Base-by-base conservation (phyloP, 2,329 filamentous ascomycete genomes). In the Cadophora sp. region DNA sequence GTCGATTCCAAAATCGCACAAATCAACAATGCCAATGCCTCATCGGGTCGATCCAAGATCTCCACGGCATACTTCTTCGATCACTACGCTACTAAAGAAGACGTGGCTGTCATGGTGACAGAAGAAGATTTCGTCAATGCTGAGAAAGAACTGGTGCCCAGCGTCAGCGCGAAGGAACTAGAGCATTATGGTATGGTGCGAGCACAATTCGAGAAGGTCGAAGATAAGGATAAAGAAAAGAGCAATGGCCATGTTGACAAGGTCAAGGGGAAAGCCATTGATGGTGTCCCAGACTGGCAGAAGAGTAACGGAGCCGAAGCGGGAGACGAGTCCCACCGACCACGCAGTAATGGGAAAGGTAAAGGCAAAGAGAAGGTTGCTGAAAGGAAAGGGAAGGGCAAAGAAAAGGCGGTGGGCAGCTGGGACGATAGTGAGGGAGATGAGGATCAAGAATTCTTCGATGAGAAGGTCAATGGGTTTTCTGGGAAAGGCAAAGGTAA, bases 11-110 rank as follows among this genome's bases (percentile, higher is more conserved):
- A 96, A 79, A 92, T 99, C 73, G 86, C 86, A 26, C 83, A 85
- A 4, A 83, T 97, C 78, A 92, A 92, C 75, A 79, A 81, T 2
- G 79, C 6, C 69, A 63, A 83, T 79, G 26, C 27, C n/a, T 24
- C 46, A 12, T 61, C 56, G 6, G 68, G 74, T 6, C 74, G 73
- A 67, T 26, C 62, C 37, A 74, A 74, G 43, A 75, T 97, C 71
- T 92, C 92, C 1, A 97, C 95, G 1, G 95, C 94, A 0, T 94
- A 96, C 80, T 99, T 94, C 82, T 99, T 99, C 78, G 96, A 99
- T 77, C 95, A 98, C 80, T 85, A 92, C 73, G 94, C 95, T 16
- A 92, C 88, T 0, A 85, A 90, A 12, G 91, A 92, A 58, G 96
- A 99, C 77, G 88, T 95, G 1, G 87, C 91, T 29, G 95, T 99